Conservation (phyloP, 2,329 filamentous ascomycete genomes). For the Zymoseptoria brevis region DNA sequence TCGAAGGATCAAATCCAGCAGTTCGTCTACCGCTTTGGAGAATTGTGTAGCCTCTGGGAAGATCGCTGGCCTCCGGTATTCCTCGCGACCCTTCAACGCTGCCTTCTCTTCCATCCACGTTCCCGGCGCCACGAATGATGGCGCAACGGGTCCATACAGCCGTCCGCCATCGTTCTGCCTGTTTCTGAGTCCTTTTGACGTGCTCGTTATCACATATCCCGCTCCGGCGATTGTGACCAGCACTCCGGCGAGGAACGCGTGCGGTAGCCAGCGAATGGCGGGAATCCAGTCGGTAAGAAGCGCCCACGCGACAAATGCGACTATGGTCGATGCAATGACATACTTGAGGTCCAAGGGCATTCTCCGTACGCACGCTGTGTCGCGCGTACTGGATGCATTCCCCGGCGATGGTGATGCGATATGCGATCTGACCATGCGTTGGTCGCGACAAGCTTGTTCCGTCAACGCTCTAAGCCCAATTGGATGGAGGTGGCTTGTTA, state of each 20-base stretch:
- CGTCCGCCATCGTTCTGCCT: constrained; percentile 14
- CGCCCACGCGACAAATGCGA: constrained; percentile 78
- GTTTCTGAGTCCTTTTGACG: constrained; percentile 46
- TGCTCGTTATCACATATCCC: constrained; percentile 53
- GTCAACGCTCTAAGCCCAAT: not conserved
- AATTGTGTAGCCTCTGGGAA: constrained; percentile 69
- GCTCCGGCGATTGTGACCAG: constrained; percentile 48
- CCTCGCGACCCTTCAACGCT: constrained; percentile 56
- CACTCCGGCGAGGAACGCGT: constrained; percentile 69
- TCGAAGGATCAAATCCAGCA: constrained; percentile 67
- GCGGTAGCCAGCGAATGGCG: constrained; percentile 71
- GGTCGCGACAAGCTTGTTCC: not conserved
- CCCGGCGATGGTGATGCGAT: constrained; percentile 1
- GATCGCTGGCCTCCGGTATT: constrained; percentile 61
- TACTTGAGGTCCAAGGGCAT: constrained; percentile 68
- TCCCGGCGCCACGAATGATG: constrained; percentile 25
- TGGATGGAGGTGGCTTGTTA: not conserved
- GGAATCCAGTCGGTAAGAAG: constrained; percentile 77
- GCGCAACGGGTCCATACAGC: constrained; percentile 11
- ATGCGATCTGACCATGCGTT: not conserved
- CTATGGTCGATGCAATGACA: constrained; percentile 59
- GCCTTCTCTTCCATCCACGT: constrained; percentile 65
- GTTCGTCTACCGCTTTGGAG: constrained; percentile 68
- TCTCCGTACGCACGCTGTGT: constrained; percentile 10
- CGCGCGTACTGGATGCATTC: constrained; percentile 12